Evolutionary conservation across 768 basidiomycete species (phyloP), one percentile per base, ranked within the genome.

Genomic region (Saitozyma sp.): DNA sequence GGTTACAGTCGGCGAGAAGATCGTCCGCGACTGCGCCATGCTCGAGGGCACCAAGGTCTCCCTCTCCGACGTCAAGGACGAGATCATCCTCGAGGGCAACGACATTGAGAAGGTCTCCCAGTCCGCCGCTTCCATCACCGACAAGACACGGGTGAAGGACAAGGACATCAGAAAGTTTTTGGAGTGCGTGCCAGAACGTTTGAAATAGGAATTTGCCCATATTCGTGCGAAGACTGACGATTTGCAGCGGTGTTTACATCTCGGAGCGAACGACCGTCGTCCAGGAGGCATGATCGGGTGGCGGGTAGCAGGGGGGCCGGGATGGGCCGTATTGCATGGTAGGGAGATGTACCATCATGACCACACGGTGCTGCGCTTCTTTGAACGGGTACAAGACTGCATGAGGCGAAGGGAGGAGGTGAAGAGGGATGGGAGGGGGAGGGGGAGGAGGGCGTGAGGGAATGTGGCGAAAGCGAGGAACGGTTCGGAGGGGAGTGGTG

Each of bases 81-180:
- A 77, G 67, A 84, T 96, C 64, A 89, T 94, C 72, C 82, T 98
- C 37, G 88, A 92, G 83, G 95, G 95, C 53, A 94, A 92, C 78
- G 95, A 99, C 81, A 85, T 99, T 65, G 89, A 98, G 80, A 90
- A 89, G 74, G 96, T 99, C 55, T 98, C 95, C 41, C 95, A 98
- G 82, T 96, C 93, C 69, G 92, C 96, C 64, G 96, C 96, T 52
- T 91, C 91, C 48, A 98, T 99, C 79, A 96, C 98, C 80, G 94
- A 94, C 71, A 84, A 89, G 65, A 96, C 92, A 84, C 87, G 89
- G 71, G 96, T 99, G 77, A 89, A 92, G 82, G 96, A 98, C 89
- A 99, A 99, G 85, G 95, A 79, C 77, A 97, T 98, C 83, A 92
- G 95, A 73, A 96, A 97, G 85, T 96, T 97, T 85, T 84, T 96